Evolutionary conservation across 208 protist species (phyloP).

Genomic region (Balamuthia mandrillaris): DNA sequence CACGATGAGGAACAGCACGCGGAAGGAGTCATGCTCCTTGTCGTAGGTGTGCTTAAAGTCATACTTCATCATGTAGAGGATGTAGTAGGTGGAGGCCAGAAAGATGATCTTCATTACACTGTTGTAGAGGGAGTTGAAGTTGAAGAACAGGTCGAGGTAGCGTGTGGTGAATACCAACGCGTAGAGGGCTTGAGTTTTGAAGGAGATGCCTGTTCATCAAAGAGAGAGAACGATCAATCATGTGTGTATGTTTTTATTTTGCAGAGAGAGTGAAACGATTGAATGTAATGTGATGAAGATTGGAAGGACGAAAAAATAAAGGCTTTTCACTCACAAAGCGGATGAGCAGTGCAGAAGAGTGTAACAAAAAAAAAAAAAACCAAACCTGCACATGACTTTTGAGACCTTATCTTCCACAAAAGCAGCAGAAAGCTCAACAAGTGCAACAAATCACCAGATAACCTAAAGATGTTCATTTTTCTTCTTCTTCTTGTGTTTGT

Average conservation of each 20-base stretch:
- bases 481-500: not conserved
- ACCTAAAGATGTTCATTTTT: constrained; percentile 73
- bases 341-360: not conserved
- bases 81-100: constrained; percentile 62
- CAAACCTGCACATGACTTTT: constrained; percentile 58
- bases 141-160: constrained; percentile 73
- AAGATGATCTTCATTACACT: constrained; percentile 76
- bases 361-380: not conserved
- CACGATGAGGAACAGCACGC: constrained; percentile 61
- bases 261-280: not conserved
- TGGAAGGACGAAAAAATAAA: not conserved
- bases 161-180: constrained; percentile 62
- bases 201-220: constrained; percentile 54
- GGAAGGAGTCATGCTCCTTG: constrained; percentile 64
- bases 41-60: constrained; percentile 53
- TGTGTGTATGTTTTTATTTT: no score
- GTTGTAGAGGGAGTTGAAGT: constrained; percentile 71
- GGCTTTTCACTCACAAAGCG: not conserved
- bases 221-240: no score
- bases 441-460: constrained; percentile 72
- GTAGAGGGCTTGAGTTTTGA: constrained; percentile 74
- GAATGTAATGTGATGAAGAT: not conserved
- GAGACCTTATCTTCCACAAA: constrained; percentile 59
- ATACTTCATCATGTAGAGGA: constrained; percentile 70
- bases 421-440: constrained; percentile 67